These are phyloP conservation scores for Coniophora puteana DNA, from an alignment of 1,284 basidiomycete genomes.

Conservation along the genomic window DNA sequence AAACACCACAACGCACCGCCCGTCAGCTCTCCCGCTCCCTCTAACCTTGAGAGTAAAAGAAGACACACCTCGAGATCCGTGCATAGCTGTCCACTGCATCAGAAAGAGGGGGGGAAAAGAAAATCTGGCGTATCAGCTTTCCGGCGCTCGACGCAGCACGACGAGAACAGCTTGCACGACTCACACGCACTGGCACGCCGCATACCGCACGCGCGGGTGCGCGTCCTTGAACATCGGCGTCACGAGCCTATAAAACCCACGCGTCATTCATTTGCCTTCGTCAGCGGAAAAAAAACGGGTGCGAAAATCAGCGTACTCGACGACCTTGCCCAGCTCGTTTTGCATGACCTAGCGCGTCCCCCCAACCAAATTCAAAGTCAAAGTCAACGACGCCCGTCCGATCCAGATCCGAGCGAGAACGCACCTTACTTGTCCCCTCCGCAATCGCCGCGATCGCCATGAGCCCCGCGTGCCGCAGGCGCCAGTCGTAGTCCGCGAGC, in stretches of 20 bases:
- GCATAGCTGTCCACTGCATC: slow-evolving; percentile 70
- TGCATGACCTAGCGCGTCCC: slow-evolving; percentile 59
- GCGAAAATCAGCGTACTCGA: slow-evolving; percentile 46
- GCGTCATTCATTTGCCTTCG: too few species aligned
- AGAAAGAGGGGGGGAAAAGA: not conserved
- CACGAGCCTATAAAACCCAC: slow-evolving; percentile 52
- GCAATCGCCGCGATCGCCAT: slow-evolving; percentile 79
- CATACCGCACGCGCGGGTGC: slow-evolving; percentile 79
- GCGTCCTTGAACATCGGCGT: slow-evolving; percentile 72
- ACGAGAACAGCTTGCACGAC: slow-evolving; percentile 22
- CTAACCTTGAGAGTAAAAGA: not conserved
- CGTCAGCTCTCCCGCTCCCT: too few species aligned
- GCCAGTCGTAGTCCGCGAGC: slow-evolving; percentile 78
- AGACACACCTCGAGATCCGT: slow-evolving; percentile 71
- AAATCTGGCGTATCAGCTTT: not conserved
- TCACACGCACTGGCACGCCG: slow-evolving; percentile 85
- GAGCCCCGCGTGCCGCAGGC: slow-evolving; percentile 74
- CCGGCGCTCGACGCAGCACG: too few species aligned
- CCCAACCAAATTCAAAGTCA: not conserved
- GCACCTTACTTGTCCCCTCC: slow-evolving; percentile 68
- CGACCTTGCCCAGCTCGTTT: slow-evolving; percentile 71
- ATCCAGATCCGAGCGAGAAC: not conserved
- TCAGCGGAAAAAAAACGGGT: not conserved
- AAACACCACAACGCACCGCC: not conserved
- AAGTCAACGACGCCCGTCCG: too few species aligned